Evolutionary conservation across 1,284 basidiomycete genomes (phyloP), one percentile per base, ranked within the genome.

Genomic region (Earliella scabrosa): DNA sequence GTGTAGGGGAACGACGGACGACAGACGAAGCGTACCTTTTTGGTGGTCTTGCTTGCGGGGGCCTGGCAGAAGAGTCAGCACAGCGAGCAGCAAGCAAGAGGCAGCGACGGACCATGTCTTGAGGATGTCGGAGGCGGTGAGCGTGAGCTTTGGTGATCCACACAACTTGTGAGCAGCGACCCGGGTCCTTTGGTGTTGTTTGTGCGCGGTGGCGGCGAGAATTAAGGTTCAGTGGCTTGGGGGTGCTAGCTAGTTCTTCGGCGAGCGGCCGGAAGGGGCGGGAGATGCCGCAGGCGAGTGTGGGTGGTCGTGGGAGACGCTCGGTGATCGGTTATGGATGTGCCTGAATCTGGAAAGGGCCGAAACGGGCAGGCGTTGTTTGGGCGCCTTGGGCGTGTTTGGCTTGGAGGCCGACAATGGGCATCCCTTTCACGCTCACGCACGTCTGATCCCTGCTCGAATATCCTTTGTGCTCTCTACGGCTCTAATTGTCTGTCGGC

Each of bases 71-170:
- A 10, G 52, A 48, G 20, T 4, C 39, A 64, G 29, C 63, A 59
- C 48, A 21, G 48, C 23, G 24, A 27, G 52, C 45, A 45, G 41
- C 8, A 46, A 23, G 35, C 50, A 47, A 40, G 48, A 31, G 29
- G 52, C 52, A 31, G 51, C 48, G 61, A 68, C 84, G 61, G 60
- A 87, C 86, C 86, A 88, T 87, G 74, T 81, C 77, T 85, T 83
- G 82, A 76, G 73, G 80, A 76, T 73, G 71, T 75, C 68, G 71
- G 63, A 54, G 63, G 64, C 69, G 68, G 60, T 71, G 69, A 69
- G 69, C 69, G 62, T 58, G 57, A 60, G 48, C 49, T 50, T 46
- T 49, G 47, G 40, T 41, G 50, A 56, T 51, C 48, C 20, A 46
- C 48, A 50, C 54, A 55, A 50, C 53, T 39, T 54, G 56, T 54